Percentiles rank a stretch among this genome's conserved stretches.
Evolutionary conservation across 345 rosid species (phyloP).

Genomic region (Eucalyptus pauciflora): DNA sequence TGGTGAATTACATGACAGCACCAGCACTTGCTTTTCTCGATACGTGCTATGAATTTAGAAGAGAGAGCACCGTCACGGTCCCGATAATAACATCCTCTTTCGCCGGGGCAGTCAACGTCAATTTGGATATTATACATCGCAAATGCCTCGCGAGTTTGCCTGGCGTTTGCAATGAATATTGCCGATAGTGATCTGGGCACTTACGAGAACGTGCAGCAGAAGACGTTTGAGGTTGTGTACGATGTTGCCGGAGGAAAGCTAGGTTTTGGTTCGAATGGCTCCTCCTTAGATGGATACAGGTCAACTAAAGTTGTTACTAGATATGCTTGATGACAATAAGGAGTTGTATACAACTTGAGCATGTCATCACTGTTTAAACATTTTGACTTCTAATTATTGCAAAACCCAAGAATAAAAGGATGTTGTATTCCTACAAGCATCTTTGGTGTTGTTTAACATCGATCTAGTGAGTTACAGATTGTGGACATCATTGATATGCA

Average conservation of each 20-base stretch:
- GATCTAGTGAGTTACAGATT: background rate
- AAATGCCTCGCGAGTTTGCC: background rate
- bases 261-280: background rate
- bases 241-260: background rate
- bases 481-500: background rate
- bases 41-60: conserved; percentile 12
- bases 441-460: background rate
- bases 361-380: background rate
- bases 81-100: background rate
- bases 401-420: background rate
- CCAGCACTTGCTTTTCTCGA: background rate
- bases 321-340: background rate
- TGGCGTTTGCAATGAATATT: background rate
- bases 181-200: background rate
- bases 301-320: background rate
- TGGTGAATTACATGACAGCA: conserved; percentile 1
- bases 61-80: background rate
- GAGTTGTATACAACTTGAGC: background rate
- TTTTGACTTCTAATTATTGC: background rate
- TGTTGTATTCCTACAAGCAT: background rate
- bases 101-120: background rate
- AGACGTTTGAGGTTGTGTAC: conserved; percentile 3
- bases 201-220: conserved; percentile 6
- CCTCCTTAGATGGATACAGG: background rate
- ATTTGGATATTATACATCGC: background rate